Conservation (phyloP, 768 basidiomycete species). For the Collybia nuda region DNA sequence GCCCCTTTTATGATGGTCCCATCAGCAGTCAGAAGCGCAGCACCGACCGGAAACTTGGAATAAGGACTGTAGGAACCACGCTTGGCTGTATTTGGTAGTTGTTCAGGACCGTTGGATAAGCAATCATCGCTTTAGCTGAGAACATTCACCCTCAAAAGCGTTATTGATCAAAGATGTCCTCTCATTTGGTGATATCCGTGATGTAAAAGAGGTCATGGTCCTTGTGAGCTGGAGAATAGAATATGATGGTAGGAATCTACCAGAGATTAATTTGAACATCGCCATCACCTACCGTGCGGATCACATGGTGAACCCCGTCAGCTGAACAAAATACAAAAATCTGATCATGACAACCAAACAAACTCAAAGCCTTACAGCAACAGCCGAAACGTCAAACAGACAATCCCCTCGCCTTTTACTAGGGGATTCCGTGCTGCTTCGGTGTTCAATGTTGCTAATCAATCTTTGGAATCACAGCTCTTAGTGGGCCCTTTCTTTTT, state of each 20-base stretch:
- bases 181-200: too few relatives aligned
- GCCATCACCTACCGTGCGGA: too few relatives aligned
- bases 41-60: constrained; percentile 92
- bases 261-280: too few relatives aligned
- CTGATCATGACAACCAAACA: background rate
- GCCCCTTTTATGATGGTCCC: constrained; percentile 80
- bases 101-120: too few relatives aligned
- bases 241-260: too few relatives aligned
- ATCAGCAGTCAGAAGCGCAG: constrained; percentile 70
- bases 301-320: background rate
- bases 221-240: too few relatives aligned
- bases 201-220: too few relatives aligned
- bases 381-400: constrained; percentile 25
- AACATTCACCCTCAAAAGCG: too few relatives aligned
- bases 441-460: constrained; percentile 16
- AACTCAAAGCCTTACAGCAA: constrained; percentile 6
- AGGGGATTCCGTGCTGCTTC: constrained; percentile 30
- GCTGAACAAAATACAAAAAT: constrained; percentile 17
- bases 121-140: too few relatives aligned
- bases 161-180: too few relatives aligned
- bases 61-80: constrained; percentile 78
- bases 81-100: constrained; percentile 45
- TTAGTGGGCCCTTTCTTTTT: constrained; percentile 6
- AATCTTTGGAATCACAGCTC: constrained; percentile 21
- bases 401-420: constrained; percentile 34